Percentiles rank a stretch among this genome's conserved stretches.
Conservation (phyloP, 352 stramenopile genomes). For the Pythium graminicola region DNA sequence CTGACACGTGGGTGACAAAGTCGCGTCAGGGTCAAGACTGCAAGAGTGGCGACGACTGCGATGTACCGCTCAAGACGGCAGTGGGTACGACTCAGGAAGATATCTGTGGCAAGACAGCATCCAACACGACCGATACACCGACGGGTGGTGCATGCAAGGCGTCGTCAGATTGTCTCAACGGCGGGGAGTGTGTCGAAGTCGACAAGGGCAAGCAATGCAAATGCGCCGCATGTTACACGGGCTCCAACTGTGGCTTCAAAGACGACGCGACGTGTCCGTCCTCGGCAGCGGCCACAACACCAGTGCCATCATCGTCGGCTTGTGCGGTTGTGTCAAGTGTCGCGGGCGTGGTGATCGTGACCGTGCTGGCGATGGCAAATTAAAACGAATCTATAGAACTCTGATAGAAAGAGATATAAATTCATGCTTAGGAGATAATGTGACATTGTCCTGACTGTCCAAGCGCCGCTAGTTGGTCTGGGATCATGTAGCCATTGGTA, state of each 20-base stretch:
- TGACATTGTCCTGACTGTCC: conserved; percentile 34
- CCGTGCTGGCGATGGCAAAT: not conserved
- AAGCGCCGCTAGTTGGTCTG: conserved; percentile 37
- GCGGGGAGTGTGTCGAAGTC: conserved; percentile 67
- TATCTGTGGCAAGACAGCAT: conserved; percentile 62
- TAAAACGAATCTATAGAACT: too few relatives aligned
- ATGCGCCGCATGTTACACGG: conserved; percentile 74
- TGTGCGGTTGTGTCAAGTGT: not conserved
- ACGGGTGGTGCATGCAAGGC: conserved; percentile 46
- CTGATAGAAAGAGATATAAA: too few relatives aligned
- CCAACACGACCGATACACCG: conserved; percentile 21
- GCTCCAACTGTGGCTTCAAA: conserved; percentile 66
- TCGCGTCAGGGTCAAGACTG: conserved; percentile 74
- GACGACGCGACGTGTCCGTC: conserved; percentile 29
- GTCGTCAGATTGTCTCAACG: conserved; percentile 54
- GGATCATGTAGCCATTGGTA: conserved; percentile 29
- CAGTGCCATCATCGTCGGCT: conserved; percentile 2
- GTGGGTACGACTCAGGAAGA: conserved; percentile 72
- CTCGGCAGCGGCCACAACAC: not conserved
- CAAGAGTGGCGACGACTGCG: conserved; percentile 54
- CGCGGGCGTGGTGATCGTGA: not conserved
- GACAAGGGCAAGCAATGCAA: conserved; percentile 64
- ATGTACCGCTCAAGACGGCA: conserved; percentile 46
- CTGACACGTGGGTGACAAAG: conserved; percentile 71
- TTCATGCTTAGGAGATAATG: conserved; percentile 17